A percentile compares a stretch with the other conserved stretches of the same genome.
phyloP scores from a whole-genome alignment of 2,329 filamentous ascomycete genomes.

The Domatiomyces globalis region DNA sequence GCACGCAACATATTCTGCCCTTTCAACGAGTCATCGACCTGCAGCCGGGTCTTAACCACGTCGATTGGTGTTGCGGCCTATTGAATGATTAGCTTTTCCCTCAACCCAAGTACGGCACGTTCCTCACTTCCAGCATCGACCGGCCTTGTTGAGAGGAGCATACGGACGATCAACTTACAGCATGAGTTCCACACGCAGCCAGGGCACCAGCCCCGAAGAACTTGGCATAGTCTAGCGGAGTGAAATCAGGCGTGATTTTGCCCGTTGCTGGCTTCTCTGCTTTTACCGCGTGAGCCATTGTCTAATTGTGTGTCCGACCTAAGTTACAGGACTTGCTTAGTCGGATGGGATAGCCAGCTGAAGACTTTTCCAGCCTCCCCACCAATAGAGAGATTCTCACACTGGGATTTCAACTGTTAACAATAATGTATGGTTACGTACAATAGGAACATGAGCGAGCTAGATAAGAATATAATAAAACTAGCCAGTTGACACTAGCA shows the following conservation, averaged over 20 bases:
- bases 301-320: neutral
- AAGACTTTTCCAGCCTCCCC: neutral
- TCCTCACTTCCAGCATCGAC: too few species aligned
- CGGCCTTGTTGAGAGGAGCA: neutral
- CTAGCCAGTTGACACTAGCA: neutral
- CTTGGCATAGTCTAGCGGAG: neutral
- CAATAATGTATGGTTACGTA: neutral
- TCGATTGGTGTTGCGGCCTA: slow-evolving; percentile 55
- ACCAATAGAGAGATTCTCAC: neutral
- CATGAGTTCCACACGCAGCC: neutral
- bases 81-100: slow-evolving; percentile 52
- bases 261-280: neutral
- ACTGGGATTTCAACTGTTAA: neutral
- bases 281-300: neutral
- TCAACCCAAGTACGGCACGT: too few species aligned
- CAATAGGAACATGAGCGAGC: neutral
- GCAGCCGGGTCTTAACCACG: slow-evolving; percentile 52
- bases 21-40: slow-evolving; percentile 48
- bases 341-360: neutral
- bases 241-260: neutral
- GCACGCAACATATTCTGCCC: slow-evolving; percentile 50
- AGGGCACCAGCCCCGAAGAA: neutral
- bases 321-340: neutral
- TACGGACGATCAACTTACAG: neutral
- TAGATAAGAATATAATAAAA: neutral